phyloP scores from a whole-genome alignment of 768 basidiomycete genomes.

The Russula emetica region DNA sequence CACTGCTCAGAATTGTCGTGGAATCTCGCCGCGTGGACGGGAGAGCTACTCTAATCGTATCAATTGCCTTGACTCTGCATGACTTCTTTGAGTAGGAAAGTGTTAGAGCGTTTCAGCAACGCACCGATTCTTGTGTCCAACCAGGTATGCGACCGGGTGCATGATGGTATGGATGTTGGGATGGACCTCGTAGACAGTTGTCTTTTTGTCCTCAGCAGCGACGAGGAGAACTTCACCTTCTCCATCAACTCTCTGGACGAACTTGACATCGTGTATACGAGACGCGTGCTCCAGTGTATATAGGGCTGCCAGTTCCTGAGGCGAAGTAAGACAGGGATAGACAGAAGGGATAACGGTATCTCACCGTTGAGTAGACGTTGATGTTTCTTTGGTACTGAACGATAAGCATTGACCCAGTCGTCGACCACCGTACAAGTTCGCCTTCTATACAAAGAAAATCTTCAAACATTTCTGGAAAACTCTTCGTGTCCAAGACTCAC shows the following conservation, averaged over 20 bases:
- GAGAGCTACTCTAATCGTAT: slow-evolving; percentile 58
- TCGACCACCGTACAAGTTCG: slow-evolving; percentile 87
- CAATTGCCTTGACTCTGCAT: slow-evolving; percentile 74
- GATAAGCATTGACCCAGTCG: slow-evolving; percentile 69
- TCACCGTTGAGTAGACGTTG: slow-evolving; percentile 79
- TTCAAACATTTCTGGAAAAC: not conserved
- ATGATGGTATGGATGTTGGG: slow-evolving; percentile 45
- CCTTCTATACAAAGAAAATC: slow-evolving; percentile 54
- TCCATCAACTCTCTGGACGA: slow-evolving; percentile 57
- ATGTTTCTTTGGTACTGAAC: slow-evolving; percentile 74
- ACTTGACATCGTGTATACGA: slow-evolving; percentile 79
- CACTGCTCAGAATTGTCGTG: slow-evolving; percentile 67
- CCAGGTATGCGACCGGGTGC: slow-evolving; percentile 60
- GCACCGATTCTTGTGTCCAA: slow-evolving; percentile 85
- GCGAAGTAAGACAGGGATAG: not conserved
- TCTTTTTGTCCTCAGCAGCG: slow-evolving; percentile 86
- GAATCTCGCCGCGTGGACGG: slow-evolving; percentile 39
- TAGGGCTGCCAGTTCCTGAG: slow-evolving; percentile 72
- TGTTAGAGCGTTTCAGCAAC: slow-evolving; percentile 29
- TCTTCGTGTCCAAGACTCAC: slow-evolving; percentile 39
- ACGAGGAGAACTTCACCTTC: slow-evolving; percentile 70
- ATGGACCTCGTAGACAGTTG: slow-evolving; percentile 68
- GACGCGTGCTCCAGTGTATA: slow-evolving; percentile 72
- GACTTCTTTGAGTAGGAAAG: slow-evolving; percentile 2
- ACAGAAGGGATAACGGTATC: slow-evolving; percentile 16